A percentile compares a stretch with the other conserved stretches of the same genome.
These are phyloP conservation scores for Agrocybe praecox DNA, from an alignment of 768 basidiomycete species.

Conservation along the genomic window DNA sequence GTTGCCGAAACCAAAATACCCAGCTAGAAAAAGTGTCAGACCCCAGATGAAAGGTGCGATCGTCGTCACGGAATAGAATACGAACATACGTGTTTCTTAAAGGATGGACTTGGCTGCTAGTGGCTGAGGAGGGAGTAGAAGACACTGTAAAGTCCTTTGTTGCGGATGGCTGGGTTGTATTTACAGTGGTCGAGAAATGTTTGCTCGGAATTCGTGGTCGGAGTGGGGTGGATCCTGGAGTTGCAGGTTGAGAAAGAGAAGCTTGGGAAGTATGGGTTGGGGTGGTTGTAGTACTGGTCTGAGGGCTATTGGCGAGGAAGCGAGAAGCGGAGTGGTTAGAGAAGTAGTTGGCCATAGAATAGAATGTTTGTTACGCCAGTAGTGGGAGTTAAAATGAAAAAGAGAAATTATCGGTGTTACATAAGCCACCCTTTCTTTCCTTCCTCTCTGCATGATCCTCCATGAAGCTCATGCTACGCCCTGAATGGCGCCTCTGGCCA, in stretches of 20 bases:
- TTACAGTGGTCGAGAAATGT: conserved; percentile 61
- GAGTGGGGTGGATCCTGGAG: conserved; percentile 21
- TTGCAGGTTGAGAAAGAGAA: conserved; percentile 19
- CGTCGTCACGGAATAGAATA: conserved; percentile 35
- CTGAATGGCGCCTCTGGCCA: conserved; percentile 84
- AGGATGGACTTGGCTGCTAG: conserved; percentile 58
- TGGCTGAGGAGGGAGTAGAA: conserved; percentile 35
- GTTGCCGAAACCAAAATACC: conserved; percentile 93
- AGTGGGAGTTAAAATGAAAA: conserved; percentile 20
- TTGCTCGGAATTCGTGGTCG: conserved; percentile 59
- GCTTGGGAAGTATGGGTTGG: conserved; percentile 24
- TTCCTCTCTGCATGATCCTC: conserved; percentile 26
- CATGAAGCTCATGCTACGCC: conserved; percentile 83
- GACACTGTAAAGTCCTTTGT: conserved; percentile 42
- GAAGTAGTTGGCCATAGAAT: conserved; percentile 72
- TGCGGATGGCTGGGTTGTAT: conserved; percentile 42
- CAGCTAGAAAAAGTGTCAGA: conserved; percentile 50
- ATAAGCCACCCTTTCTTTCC: conserved; percentile 28
- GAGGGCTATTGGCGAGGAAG: conserved; percentile 57
- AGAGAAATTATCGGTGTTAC: conserved; percentile 26
- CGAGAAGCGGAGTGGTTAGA: conserved; percentile 81
- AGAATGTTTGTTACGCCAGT: conserved; percentile 5
- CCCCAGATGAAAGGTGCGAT: conserved; percentile 23
- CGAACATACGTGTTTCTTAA: conserved; percentile 89
- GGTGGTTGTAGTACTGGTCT: conserved; percentile 25